Evolutionary conservation across 345 rosid species (phyloP).

Genomic region (Psidium friedrichsthalianum): DNA sequence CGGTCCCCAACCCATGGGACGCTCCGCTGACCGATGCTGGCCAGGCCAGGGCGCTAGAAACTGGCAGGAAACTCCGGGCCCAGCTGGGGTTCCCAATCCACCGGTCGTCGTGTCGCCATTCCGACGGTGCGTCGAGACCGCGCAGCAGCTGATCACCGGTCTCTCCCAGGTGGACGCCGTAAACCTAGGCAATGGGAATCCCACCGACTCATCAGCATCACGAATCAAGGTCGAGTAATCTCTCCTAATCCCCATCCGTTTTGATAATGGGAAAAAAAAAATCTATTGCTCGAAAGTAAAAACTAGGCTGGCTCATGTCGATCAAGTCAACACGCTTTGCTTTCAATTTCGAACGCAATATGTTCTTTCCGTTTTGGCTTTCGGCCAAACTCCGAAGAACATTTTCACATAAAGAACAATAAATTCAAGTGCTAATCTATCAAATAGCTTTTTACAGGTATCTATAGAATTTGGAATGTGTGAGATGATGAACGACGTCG

Average conservation of each 20-base stretch:
- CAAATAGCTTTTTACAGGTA: conserved; percentile 25
- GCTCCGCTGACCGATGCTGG: conserved; percentile 44
- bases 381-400: too few relatives aligned
- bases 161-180: conserved; percentile 28
- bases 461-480: conserved; percentile 70
- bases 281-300: too few relatives aligned
- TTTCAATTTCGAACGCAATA: too few relatives aligned
- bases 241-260: background rate
- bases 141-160: conserved; percentile 40
- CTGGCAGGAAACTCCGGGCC: conserved; percentile 33
- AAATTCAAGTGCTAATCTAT: background rate
- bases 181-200: background rate
- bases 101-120: conserved; percentile 80
- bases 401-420: background rate
- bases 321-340: too few relatives aligned
- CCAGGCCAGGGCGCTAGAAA: conserved; percentile 30
- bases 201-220: conserved; percentile 25
- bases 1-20: conserved; percentile 63
- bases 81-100: conserved; percentile 50
- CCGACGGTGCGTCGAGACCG: conserved; percentile 67
- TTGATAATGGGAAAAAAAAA: too few relatives aligned
- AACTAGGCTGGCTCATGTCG: too few relatives aligned
- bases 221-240: background rate
- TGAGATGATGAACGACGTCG: conserved; percentile 55
- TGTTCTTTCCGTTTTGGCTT: background rate